Evolutionary conservation across 2,329 filamentous ascomycete species (phyloP).

Genomic region (Decorospora gaudefroyi): DNA sequence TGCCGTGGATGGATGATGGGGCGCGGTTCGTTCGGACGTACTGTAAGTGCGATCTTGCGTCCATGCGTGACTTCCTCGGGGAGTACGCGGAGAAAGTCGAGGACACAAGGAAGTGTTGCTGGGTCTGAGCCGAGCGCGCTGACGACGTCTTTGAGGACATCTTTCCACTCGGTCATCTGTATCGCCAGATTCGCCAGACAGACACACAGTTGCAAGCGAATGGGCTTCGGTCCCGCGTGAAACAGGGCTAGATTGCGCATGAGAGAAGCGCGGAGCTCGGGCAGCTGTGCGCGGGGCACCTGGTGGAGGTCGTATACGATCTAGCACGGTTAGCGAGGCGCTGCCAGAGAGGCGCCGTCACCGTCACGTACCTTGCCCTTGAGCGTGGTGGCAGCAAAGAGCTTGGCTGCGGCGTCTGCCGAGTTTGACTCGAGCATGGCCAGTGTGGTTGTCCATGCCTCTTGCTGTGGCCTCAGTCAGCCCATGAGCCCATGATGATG

Average conservation of each 20-base stretch:
- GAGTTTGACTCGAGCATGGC: constrained; percentile 78
- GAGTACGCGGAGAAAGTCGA: constrained; percentile 95
- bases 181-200: constrained; percentile 94
- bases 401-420: constrained; percentile 79
- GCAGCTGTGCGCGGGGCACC: constrained; percentile 74
- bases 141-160: constrained; percentile 83
- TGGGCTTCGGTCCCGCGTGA: constrained; percentile 75
- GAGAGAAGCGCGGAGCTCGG: constrained; percentile 80
- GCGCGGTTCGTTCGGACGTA: constrained; percentile 70
- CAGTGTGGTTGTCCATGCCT: constrained; percentile 89
- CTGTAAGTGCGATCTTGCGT: constrained; percentile 98
- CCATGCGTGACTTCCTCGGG: constrained; percentile 99
- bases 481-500: too few species aligned
- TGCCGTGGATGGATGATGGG: constrained; percentile 47
- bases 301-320: constrained; percentile 96
- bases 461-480: constrained; percentile 63
- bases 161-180: constrained; percentile 94
- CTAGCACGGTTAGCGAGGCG: constrained; percentile 56
- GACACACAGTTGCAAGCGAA: constrained; percentile 87
- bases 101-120: constrained; percentile 79
- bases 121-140: constrained; percentile 75
- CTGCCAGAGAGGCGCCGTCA: background rate
- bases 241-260: constrained; percentile 80
- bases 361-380: constrained; percentile 93
- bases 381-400: constrained; percentile 95